Evolutionary conservation across 352 stramenopile genomes (phyloP), one percentile per base, ranked within the genome.

Genomic region (Blastocystis sp.): DNA sequence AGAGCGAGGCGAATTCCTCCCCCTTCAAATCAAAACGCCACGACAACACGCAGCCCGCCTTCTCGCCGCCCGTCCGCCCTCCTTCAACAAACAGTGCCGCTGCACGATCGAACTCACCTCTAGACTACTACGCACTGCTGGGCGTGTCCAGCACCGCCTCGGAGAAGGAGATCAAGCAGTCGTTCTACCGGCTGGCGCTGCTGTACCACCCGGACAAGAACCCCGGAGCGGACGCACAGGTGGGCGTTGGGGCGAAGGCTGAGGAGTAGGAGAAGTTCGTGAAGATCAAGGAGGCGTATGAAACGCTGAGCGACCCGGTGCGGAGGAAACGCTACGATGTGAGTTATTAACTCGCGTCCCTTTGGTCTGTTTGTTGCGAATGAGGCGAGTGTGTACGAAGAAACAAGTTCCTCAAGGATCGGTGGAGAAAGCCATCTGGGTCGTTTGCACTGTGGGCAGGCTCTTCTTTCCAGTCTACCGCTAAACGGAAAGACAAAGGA

Each of bases 191-290:
- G 66, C 60, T 84, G 2, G 74, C 74, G 4, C 38, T 66, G 2
- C 42, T 62, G 3, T 84, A 66, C 24, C 74, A 84, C 66, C 74
- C 74, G 19, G 74, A 84, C 45, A 84, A 84, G 45, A 84, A 69
- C 43, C 48, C 11, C 1, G 74, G 66, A 3, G 34, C 65, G 38
- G 17, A 84, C 21, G 52, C 52, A 28, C 45, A 66, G 28, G 74
- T 84, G 38, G 10, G 38, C 6, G 0, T 17, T 0, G 0, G 19
- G 38, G 6, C 7, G 1, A 28, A 34, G 57, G 10, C 1, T 68
- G 40, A 84, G 21, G 40, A 38, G 34, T 84, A 84, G 74, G 60
- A 84, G 24, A 52, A 59, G 57, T 84, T 84, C 69, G 40, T 84
- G 38, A 59, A 1, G 54, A 69, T 84, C 34, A 84, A 84, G 34